phyloP scores from a whole-genome alignment of 2,329 filamentous ascomycete species.

The Phialophora verrucosa region DNA sequence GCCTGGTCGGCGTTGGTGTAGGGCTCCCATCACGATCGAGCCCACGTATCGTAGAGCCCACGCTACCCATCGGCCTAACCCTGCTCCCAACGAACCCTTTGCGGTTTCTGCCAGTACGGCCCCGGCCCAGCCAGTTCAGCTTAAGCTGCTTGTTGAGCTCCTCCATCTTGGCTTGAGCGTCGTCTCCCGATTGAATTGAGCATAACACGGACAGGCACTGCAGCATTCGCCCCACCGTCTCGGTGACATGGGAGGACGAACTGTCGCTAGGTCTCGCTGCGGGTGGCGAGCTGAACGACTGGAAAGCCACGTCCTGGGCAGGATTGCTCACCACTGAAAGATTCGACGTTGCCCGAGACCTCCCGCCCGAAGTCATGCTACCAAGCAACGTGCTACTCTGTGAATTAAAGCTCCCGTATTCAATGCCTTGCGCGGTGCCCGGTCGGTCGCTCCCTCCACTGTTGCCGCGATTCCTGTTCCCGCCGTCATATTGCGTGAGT shows the following conservation, averaged over 20 bases:
- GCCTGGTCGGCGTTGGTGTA: slow-evolving; percentile 41
- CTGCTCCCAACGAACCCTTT: slow-evolving; percentile 83
- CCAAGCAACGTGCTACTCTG: slow-evolving; percentile 81
- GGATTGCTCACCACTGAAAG: slow-evolving; percentile 62
- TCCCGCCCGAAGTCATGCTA: slow-evolving; percentile 63
- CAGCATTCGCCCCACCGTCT: slow-evolving; percentile 92
- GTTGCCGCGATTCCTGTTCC: slow-evolving; percentile 35
- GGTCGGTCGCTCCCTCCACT: slow-evolving; percentile 60
- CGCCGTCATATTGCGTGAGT: slow-evolving; percentile 51
- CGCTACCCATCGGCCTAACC: slow-evolving; percentile 41
- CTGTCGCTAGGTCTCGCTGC: slow-evolving; percentile 46
- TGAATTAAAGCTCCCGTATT: slow-evolving; percentile 79
- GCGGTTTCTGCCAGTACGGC: slow-evolving; percentile 84
- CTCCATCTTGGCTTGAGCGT: slow-evolving; percentile 77
- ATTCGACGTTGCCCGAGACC: slow-evolving; percentile 84
- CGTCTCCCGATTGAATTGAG: slow-evolving; percentile 73
- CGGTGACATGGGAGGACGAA: slow-evolving; percentile 77
- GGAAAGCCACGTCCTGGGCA: slow-evolving; percentile 50
- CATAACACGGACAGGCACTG: slow-evolving; percentile 94
- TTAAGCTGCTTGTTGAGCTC: slow-evolving; percentile 86
- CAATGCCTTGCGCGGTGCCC: slow-evolving; percentile 72
- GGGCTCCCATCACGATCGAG: slow-evolving; percentile 40
- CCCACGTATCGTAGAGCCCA: slow-evolving; percentile 31
- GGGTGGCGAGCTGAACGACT: slow-evolving; percentile 49
- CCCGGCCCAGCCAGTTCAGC: slow-evolving; percentile 93